Percentiles rank a stretch among this genome's conserved stretches.
Evolutionary conservation across 2,329 filamentous ascomycete genomes (phyloP).

Genomic region (Cylindrodendrum hubeiense): DNA sequence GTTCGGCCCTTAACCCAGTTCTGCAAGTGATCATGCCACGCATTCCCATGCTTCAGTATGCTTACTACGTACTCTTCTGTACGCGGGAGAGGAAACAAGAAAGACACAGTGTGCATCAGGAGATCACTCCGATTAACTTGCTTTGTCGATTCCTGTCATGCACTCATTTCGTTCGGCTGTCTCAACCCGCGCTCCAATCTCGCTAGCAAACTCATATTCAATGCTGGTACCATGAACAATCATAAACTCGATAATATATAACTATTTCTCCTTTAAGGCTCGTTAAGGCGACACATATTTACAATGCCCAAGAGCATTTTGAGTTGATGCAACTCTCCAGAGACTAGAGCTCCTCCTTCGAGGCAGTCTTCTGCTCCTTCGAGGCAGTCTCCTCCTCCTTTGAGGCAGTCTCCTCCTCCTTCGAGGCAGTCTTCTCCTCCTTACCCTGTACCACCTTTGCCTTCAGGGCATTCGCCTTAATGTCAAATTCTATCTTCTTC

Average conservation of each 20-base stretch:
- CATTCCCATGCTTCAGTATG: too few species aligned
- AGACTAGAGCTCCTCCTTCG: neutral
- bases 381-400: slow-evolving; percentile 19
- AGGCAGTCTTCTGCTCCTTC: neutral
- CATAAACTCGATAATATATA: neutral
- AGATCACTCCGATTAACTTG: too few species aligned
- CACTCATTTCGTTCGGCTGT: neutral
- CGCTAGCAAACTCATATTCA: neutral
- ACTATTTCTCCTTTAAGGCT: neutral
- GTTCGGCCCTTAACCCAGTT: too few species aligned
- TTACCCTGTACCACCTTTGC: slow-evolving; percentile 36
- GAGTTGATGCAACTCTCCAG: neutral
- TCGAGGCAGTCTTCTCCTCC: slow-evolving; percentile 16
- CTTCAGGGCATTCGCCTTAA: slow-evolving; percentile 52
- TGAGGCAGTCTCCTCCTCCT: neutral
- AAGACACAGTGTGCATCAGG: too few species aligned
- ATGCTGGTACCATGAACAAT: neutral
- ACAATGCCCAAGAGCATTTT: neutral
- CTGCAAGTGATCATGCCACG: too few species aligned
- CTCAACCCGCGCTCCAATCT: neutral
- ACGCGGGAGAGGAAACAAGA: neutral
- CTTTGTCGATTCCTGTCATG: neutral
- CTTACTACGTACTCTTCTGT: too few species aligned
- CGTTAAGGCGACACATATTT: neutral
- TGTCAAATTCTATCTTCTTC: slow-evolving; percentile 50